Evolutionary conservation across 768 basidiomycete genomes (phyloP), one percentile per base, ranked within the genome.

Genomic region (Lentinula edodes): DNA sequence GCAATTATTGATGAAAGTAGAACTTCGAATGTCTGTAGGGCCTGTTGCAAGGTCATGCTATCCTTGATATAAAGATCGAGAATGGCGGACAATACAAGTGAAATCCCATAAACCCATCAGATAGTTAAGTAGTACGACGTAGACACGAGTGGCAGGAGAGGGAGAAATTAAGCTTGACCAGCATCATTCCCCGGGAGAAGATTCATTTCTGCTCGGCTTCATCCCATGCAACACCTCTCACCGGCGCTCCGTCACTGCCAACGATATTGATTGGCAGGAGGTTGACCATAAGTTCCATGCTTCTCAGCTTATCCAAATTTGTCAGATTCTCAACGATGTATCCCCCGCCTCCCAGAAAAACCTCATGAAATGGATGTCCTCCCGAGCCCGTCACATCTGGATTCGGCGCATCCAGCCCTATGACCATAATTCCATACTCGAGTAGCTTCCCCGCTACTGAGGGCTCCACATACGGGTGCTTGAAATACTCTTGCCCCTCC

Each of bases 321-420:
- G 74, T 82, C 66, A 91, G 61, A 64, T 91, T 92, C 75, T 91
- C 90, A 39, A 81, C 88, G 61, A 91, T 89, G 6, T 89, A 66
- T 2, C 83, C 81, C 0, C 83, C 87, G 43, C 43, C 46, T 20
- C 18, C 46, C 15, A 92, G 76, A 5, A 90, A 70, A 1, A 73
- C 72, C 32, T 84, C 75, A 66, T 92, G 90, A 60, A 83, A 82
- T 8, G 72, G 78, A 69, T 82, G 86, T 51, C 74, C 76, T 32
- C 73, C 71, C 60, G n/a, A 66, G 7, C 71, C 72, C 10, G 84
- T 86, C 68, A 86, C 86, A 61, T 92, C 90, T 9, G 89, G 86
- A 66, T 76, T 89, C 63, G 88, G 73, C 12, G 80, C 77, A 66
- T 91, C 90, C 36, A 87, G 69, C 0, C 85, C 88, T 2, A 91